phyloP scores from a whole-genome alignment of 2,329 filamentous ascomycete genomes.

The Fusarium sp. region DNA sequence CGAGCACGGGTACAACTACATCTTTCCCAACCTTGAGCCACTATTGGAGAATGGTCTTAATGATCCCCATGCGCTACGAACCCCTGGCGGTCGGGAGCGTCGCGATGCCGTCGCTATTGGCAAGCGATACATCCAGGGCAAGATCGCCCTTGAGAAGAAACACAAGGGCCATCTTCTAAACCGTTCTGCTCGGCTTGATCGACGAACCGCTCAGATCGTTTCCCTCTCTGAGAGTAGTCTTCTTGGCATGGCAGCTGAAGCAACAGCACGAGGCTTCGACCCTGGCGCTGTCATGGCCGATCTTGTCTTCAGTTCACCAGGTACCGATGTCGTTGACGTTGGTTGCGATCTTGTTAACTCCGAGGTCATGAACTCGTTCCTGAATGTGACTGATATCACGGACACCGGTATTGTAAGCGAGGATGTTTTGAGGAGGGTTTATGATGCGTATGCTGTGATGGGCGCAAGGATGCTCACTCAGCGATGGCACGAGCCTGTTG shows the following conservation, averaged over 20 bases:
- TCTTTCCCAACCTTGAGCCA: constrained; percentile 38
- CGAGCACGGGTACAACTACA: constrained; percentile 43
- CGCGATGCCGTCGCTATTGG: constrained; percentile 38
- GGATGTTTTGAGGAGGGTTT: constrained; percentile 31
- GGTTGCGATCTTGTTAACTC: constrained; percentile 42
- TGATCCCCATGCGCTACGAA: constrained; percentile 36
- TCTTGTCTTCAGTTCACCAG: constrained; percentile 43
- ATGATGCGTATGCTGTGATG: constrained; percentile 38
- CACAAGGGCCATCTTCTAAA: constrained; percentile 34
- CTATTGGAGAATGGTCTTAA: constrained; percentile 30
- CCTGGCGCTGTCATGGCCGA: constrained; percentile 39
- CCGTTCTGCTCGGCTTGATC: constrained; percentile 31
- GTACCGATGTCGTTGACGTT: constrained; percentile 41
- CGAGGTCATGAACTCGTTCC: constrained; percentile 42
- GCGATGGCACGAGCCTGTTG: constrained; percentile 49
- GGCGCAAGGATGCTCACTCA: constrained; percentile 48
- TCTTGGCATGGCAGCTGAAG: constrained; percentile 41
- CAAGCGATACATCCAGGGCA: constrained; percentile 41
- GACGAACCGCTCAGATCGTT: constrained; percentile 39
- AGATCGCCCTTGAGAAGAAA: constrained; percentile 39
- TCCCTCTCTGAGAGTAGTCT: constrained; percentile 41
- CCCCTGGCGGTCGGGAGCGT: constrained; percentile 31
- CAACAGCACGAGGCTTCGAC: constrained; percentile 37
- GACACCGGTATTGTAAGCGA: constrained; percentile 36
- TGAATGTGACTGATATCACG: constrained; percentile 39